Conservation (phyloP, 2,329 filamentous ascomycete species). For the Epichloe baconii region DNA sequence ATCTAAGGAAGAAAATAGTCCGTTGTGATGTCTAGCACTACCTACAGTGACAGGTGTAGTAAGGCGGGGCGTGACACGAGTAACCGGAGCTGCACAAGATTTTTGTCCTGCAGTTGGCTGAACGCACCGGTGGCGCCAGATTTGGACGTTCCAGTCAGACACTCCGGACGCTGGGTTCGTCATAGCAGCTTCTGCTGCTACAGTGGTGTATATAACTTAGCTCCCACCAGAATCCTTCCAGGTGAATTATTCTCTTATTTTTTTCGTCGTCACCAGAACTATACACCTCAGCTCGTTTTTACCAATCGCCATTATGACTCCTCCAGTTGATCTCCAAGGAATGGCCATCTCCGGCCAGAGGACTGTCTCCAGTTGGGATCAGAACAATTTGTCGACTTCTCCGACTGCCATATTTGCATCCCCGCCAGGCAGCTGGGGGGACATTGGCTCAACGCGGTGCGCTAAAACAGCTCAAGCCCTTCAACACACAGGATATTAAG, state of each 20-base stretch:
- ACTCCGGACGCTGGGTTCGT: too few relatives aligned
- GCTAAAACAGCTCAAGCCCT: constrained; percentile 79
- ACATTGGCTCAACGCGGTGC: constrained; percentile 24
- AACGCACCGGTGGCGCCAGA: too few relatives aligned
- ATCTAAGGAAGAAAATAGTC: too few relatives aligned
- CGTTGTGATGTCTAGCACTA: too few relatives aligned
- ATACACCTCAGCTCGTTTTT: neutral
- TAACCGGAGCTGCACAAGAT: too few relatives aligned
- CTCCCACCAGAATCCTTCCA: neutral
- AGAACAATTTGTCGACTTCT: constrained; percentile 50
- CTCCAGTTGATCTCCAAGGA: constrained; percentile 33
- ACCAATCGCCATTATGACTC: constrained; percentile 22
- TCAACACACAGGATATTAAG: constrained; percentile 92
- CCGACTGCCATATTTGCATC: constrained; percentile 66
- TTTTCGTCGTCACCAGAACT: neutral
- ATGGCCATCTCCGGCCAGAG: constrained; percentile 21
- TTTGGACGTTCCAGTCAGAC: too few relatives aligned
- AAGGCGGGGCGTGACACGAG: too few relatives aligned
- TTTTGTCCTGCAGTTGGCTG: too few relatives aligned
- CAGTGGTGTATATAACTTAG: too few relatives aligned
- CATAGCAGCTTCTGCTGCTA: too few relatives aligned
- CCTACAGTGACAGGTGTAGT: too few relatives aligned
- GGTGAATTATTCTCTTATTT: neutral
- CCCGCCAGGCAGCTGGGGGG: constrained; percentile 48
- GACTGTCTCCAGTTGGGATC: constrained; percentile 43